These are phyloP conservation scores for Musa acuminata DNA, from an alignment of 176 grass and related monocot species.

Conservation along the genomic window DNA sequence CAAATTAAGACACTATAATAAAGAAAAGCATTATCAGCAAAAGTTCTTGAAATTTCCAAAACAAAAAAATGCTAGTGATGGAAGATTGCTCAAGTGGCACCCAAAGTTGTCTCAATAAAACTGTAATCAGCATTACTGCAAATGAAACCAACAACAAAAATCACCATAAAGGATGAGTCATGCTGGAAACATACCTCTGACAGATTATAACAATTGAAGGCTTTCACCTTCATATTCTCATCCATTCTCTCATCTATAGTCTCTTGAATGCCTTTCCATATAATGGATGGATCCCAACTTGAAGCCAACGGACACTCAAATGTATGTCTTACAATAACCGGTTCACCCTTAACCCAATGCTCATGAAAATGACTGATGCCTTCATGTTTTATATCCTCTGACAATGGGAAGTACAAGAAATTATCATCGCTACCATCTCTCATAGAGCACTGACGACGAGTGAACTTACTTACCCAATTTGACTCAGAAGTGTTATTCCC, in stretches of 20 bases:
- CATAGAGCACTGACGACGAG: slow-evolving; percentile 32
- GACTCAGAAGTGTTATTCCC: slow-evolving; percentile 22
- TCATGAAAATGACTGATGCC: slow-evolving; percentile 68
- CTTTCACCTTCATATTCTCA: slow-evolving; percentile 61
- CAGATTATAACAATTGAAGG: slow-evolving; percentile 56
- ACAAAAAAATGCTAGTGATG: not conserved
- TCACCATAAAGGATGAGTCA: slow-evolving; percentile 6
- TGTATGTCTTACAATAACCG: slow-evolving; percentile 60
- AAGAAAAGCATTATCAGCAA: not conserved
- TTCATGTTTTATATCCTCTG: slow-evolving; percentile 56
- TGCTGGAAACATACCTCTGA: slow-evolving; percentile 47
- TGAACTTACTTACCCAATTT: slow-evolving; percentile 10
- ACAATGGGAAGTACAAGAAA: slow-evolving; percentile 40
- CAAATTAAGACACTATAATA: not conserved
- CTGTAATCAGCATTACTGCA: not conserved
- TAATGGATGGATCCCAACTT: slow-evolving; percentile 77
- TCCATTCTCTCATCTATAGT: slow-evolving; percentile 62
- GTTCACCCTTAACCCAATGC: slow-evolving; percentile 76
- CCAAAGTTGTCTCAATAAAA: not conserved
- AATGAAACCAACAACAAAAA: slow-evolving; percentile 15
- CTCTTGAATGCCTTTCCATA: slow-evolving; percentile 82
- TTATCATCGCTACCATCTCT: slow-evolving; percentile 32
- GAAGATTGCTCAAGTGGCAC: not conserved
- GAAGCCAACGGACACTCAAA: slow-evolving; percentile 70
- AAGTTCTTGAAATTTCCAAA: not conserved